phyloP scores from a whole-genome alignment of 805 yeast genomes.

The Barnettozyma siamensis region DNA sequence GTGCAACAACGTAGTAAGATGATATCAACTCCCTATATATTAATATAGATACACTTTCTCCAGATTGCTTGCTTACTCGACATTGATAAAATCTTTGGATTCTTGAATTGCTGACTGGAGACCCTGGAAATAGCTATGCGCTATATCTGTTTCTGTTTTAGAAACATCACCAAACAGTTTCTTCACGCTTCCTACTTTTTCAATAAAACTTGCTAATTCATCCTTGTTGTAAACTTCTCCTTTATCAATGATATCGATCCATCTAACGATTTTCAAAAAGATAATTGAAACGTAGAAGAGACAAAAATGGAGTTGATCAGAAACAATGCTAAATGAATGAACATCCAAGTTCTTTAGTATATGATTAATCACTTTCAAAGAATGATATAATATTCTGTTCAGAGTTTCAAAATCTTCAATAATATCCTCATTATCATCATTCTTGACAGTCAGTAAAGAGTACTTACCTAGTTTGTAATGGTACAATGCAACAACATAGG shows the following conservation, averaged over 20 bases:
- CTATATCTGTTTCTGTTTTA: constrained; percentile 17
- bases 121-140: constrained; percentile 16
- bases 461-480: constrained; percentile 28
- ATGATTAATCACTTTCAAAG: constrained; percentile 22
- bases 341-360: constrained; percentile 29
- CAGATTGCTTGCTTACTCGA: too few species aligned
- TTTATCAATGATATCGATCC: constrained; percentile 20
- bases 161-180: constrained; percentile 15
- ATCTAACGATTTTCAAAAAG: constrained; percentile 19
- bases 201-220: constrained; percentile 16
- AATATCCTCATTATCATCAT: constrained; percentile 10
- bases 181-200: constrained; percentile 16
- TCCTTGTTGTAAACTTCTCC: constrained; percentile 13
- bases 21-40: too few species aligned
- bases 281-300: constrained; percentile 20
- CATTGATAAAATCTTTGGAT: constrained; percentile 6
- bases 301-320: constrained; percentile 59
- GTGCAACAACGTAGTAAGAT: too few species aligned
- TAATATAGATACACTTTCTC: too few species aligned
- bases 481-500: constrained; percentile 45
- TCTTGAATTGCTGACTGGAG: constrained; percentile 10
- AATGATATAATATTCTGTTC: constrained; percentile 23
- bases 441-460: constrained; percentile 5
- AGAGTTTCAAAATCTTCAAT: constrained; percentile 19
- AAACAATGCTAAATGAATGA: constrained; percentile 60